Conservation (phyloP, 2,329 filamentous ascomycete genomes). For the Ustulina deusta region DNA sequence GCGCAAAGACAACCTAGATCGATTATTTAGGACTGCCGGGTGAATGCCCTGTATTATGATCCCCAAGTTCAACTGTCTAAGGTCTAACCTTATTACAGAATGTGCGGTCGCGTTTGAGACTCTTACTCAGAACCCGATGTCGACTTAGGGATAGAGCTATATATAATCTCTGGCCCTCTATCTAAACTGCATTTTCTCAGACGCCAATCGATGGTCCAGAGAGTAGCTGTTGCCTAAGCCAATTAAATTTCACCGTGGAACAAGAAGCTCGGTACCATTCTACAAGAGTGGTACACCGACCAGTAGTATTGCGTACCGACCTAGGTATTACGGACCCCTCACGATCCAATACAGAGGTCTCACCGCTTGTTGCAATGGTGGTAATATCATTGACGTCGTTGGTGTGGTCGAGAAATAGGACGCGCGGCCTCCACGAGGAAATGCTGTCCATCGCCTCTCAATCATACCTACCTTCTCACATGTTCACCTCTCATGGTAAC, state of each 20-base stretch:
- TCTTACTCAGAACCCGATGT: too few species aligned
- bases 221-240: background rate
- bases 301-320: too few species aligned
- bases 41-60: too few species aligned
- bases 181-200: background rate
- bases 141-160: too few species aligned
- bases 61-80: too few species aligned
- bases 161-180: too few species aligned
- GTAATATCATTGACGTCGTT: background rate
- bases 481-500: background rate
- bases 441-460: background rate
- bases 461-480: background rate
- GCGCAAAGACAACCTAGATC: background rate
- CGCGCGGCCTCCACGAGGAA: background rate
- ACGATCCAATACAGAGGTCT: too few species aligned
- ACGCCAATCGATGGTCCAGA: background rate
- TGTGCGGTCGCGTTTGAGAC: too few species aligned
- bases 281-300: too few species aligned
- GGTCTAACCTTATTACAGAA: too few species aligned
- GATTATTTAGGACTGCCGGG: too few species aligned
- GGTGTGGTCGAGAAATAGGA: background rate
- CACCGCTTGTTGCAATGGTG: background rate
- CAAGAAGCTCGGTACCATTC: background rate
- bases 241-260: background rate
- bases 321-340: too few species aligned